A percentile compares a stretch with the other conserved stretches of the same genome.
These are phyloP conservation scores for Phytophthora pini DNA, from an alignment of 352 stramenopile species.

Conservation along the genomic window DNA sequence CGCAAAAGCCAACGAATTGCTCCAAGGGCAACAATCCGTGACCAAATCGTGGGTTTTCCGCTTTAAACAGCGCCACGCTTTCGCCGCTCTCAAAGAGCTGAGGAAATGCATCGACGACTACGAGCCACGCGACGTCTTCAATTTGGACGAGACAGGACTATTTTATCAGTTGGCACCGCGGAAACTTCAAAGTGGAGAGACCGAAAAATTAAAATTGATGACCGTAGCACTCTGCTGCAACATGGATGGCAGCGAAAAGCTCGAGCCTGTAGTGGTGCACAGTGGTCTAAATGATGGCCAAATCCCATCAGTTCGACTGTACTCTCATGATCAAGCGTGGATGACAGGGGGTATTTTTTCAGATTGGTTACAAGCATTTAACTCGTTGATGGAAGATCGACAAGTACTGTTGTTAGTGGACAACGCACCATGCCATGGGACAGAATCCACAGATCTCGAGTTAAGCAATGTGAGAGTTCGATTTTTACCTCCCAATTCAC, in stretches of 20 bases:
- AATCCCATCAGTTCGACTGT: conserved; percentile 17
- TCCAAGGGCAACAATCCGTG: conserved; percentile 15
- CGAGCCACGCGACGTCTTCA: conserved; percentile 24
- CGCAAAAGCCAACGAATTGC: conserved; percentile 25
- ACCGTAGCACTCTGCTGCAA: conserved; percentile 28
- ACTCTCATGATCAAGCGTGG: conserved; percentile 23
- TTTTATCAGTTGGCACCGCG: conserved; percentile 26
- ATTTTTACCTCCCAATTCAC: conserved; percentile 18
- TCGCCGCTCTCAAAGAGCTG: conserved; percentile 20
- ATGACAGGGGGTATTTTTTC: conserved; percentile 23
- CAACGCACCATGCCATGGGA: conserved; percentile 23
- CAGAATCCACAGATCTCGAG: conserved; percentile 3
- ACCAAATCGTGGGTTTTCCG: conserved; percentile 32
- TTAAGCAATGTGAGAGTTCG: conserved; percentile 22
- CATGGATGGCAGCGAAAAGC: conserved; percentile 30
- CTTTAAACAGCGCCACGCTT: conserved; percentile 24
- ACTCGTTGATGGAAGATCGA: conserved; percentile 21
- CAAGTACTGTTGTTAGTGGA: conserved; percentile 27
- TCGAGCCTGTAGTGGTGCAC: conserved; percentile 26
- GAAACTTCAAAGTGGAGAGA: conserved; percentile 14
- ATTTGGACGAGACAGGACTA: conserved; percentile 25
- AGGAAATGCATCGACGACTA: conserved; percentile 21
- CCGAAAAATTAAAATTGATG: conserved; percentile 16
- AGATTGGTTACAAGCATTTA: conserved; percentile 26
- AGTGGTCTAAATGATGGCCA: conserved; percentile 7